Evolutionary conservation across 2,329 filamentous ascomycete genomes (phyloP).

Genomic region (Hypoxylon sp.): DNA sequence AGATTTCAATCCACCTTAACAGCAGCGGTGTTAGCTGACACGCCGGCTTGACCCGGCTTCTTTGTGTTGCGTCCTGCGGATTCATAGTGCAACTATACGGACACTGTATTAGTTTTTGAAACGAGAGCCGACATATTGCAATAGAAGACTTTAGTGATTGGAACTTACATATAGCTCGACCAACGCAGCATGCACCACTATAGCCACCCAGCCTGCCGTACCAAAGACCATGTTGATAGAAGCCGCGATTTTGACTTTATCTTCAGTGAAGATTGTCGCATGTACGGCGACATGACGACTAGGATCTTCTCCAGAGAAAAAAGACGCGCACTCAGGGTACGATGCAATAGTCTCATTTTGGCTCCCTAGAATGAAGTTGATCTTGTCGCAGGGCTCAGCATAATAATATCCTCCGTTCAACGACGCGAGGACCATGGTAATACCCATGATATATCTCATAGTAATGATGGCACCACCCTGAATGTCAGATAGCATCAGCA

Average conservation of each 20-base stretch:
- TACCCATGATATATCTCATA: constrained; percentile 63
- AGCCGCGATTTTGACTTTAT: constrained; percentile 57
- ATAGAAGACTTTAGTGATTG: not conserved
- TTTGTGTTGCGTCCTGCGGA: constrained; percentile 12
- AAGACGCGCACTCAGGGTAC: constrained; percentile 64
- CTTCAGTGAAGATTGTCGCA: constrained; percentile 53
- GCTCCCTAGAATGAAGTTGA: constrained; percentile 59
- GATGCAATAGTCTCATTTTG: constrained; percentile 49
- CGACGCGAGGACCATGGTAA: constrained; percentile 50
- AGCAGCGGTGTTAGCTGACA: not conserved
- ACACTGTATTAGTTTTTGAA: constrained; percentile 1
- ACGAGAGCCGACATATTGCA: not conserved
- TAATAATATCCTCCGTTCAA: constrained; percentile 48
- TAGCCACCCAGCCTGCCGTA: constrained; percentile 66
- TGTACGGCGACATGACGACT: constrained; percentile 52
- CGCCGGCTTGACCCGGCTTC: not conserved
- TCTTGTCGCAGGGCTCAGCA: constrained; percentile 63
- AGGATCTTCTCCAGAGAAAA: constrained; percentile 53
- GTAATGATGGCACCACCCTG: constrained; percentile 68
- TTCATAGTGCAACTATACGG: constrained; percentile 21
- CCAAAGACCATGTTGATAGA: constrained; percentile 66
- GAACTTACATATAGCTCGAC: constrained; percentile 65
- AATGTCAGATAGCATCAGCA: constrained; percentile 14
- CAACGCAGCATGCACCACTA: constrained; percentile 65
- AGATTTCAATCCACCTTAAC: constrained; percentile 17